phyloP scores from a whole-genome alignment of 2,329 filamentous ascomycete genomes.

The Cyphellophora europaea region DNA sequence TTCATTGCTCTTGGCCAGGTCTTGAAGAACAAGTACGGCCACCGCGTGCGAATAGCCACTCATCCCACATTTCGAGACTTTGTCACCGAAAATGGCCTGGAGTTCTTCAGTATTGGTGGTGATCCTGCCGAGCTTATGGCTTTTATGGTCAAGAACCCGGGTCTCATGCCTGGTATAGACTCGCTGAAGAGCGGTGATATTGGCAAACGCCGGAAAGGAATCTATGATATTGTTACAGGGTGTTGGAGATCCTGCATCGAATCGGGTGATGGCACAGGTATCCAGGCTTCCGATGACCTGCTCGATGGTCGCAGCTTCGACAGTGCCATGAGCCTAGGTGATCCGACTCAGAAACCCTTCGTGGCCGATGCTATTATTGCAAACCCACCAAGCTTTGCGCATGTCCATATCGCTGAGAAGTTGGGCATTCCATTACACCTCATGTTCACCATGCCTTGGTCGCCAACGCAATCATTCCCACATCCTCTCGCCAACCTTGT shows the following conservation, averaged over 20 bases:
- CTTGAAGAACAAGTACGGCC: slow-evolving; percentile 54
- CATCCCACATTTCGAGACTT: slow-evolving; percentile 59
- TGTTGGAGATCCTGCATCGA: slow-evolving; percentile 83
- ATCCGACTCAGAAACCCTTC: slow-evolving; percentile 50
- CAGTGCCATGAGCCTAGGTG: slow-evolving; percentile 27
- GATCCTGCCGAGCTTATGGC: slow-evolving; percentile 70
- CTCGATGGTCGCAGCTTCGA: slow-evolving; percentile 33
- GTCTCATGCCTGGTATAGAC: slow-evolving; percentile 72
- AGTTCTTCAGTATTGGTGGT: slow-evolving; percentile 67
- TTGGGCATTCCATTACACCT: slow-evolving; percentile 68
- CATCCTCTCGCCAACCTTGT: slow-evolving; percentile 77
- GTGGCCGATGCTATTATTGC: slow-evolving; percentile 79
- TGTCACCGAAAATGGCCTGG: slow-evolving; percentile 59
- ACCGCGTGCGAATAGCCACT: slow-evolving; percentile 64
- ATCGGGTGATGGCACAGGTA: slow-evolving; percentile 56
- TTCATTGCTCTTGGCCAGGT: slow-evolving; percentile 61
- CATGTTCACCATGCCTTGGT: slow-evolving; percentile 95
- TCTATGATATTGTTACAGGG: slow-evolving; percentile 67
- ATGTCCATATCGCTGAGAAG: slow-evolving; percentile 69
- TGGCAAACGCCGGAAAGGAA: slow-evolving; percentile 61
- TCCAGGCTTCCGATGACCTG: slow-evolving; percentile 42
- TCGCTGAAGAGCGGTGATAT: slow-evolving; percentile 68
- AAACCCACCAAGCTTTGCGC: slow-evolving; percentile 69
- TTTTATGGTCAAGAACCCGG: slow-evolving; percentile 84
- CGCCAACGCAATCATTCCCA: slow-evolving; percentile 72